These are phyloP conservation scores for Blumeriella jaapii DNA, from an alignment of 2,329 filamentous ascomycete genomes.

Conservation along the genomic window DNA sequence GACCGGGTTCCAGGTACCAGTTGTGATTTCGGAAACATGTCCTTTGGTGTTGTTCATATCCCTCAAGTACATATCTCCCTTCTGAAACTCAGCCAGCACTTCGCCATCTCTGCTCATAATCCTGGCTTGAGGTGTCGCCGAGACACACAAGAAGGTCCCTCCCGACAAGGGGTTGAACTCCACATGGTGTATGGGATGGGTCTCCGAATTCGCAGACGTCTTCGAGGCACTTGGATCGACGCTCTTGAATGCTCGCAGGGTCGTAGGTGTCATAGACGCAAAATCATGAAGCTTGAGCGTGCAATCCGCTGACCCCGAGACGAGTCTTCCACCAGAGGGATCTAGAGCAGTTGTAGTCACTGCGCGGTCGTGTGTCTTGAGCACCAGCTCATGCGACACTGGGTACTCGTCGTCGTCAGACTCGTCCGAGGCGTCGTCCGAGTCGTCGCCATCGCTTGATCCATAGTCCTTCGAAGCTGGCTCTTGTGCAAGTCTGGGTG, in stretches of 20 bases:
- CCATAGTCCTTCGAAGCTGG: slow-evolving; percentile 28
- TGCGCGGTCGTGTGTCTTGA: slow-evolving; percentile 85
- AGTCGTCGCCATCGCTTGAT: slow-evolving; percentile 35
- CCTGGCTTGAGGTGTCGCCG: slow-evolving; percentile 81
- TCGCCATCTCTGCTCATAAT: slow-evolving; percentile 85
- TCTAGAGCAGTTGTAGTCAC: slow-evolving; percentile 80
- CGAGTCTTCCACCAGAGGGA: slow-evolving; percentile 69
- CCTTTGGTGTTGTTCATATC: slow-evolving; percentile 98
- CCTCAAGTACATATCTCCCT: slow-evolving; percentile 95
- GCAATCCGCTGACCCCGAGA: slow-evolving; percentile 87
- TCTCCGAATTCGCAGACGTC: slow-evolving; percentile 57
- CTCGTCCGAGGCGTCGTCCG: slow-evolving; percentile 46
- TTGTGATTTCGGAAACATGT: slow-evolving; percentile 84
- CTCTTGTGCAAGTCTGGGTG: slow-evolving; percentile 23
- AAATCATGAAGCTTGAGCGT: slow-evolving; percentile 91
- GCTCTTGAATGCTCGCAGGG: slow-evolving; percentile 84
- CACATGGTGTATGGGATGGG: slow-evolving; percentile 78
- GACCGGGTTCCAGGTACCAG: slow-evolving; percentile 81
- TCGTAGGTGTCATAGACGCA: slow-evolving; percentile 88
- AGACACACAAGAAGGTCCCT: slow-evolving; percentile 71
- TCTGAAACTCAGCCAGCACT: slow-evolving; percentile 75
- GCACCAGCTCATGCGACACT: slow-evolving; percentile 80
- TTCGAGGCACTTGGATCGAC: slow-evolving; percentile 79
- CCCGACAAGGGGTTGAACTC: slow-evolving; percentile 78
- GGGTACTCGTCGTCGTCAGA: slow-evolving; percentile 78